These are phyloP conservation scores for Sporothrix luriei DNA, from an alignment of 2,329 filamentous ascomycete genomes.

Conservation along the genomic window DNA sequence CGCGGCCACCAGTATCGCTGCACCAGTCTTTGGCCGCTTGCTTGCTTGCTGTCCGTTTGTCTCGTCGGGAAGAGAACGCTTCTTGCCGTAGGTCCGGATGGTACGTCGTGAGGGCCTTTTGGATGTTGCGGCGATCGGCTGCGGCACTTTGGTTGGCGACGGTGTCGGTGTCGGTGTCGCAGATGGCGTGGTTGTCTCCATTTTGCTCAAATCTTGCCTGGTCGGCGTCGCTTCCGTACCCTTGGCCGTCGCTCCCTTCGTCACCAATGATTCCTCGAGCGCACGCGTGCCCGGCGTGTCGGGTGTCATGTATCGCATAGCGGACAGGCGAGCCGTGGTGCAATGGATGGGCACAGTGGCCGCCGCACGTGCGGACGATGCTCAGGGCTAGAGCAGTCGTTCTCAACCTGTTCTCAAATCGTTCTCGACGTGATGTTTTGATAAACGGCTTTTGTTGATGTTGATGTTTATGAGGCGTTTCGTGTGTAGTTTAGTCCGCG, in stretches of 20 bases:
- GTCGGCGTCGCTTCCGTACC: background rate
- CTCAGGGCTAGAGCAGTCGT: background rate
- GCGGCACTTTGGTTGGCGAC: background rate
- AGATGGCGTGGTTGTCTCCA: constrained; percentile 6
- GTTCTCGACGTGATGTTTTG: background rate
- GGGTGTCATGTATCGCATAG: constrained; percentile 33
- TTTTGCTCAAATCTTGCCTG: background rate
- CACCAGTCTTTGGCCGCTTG: constrained; percentile 11
- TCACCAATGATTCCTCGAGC: constrained; percentile 28
- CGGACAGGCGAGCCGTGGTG: background rate
- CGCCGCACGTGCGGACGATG: background rate
- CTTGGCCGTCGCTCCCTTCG: constrained; percentile 31
- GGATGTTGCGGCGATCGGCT: background rate
- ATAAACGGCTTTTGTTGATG: background rate
- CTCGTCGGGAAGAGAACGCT: constrained; percentile 27
- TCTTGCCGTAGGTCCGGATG: constrained; percentile 36
- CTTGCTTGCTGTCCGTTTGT: background rate
- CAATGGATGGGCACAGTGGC: background rate
- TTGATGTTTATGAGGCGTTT: background rate
- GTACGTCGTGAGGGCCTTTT: constrained; percentile 28
- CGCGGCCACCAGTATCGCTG: background rate
- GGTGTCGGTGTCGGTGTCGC: constrained; percentile 25
- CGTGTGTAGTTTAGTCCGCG: background rate
- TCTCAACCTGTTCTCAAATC: background rate
- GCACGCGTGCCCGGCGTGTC: constrained; percentile 33